phyloP scores from a whole-genome alignment of 495 filamentous ascomycete species.

The Parmelia sp. region DNA sequence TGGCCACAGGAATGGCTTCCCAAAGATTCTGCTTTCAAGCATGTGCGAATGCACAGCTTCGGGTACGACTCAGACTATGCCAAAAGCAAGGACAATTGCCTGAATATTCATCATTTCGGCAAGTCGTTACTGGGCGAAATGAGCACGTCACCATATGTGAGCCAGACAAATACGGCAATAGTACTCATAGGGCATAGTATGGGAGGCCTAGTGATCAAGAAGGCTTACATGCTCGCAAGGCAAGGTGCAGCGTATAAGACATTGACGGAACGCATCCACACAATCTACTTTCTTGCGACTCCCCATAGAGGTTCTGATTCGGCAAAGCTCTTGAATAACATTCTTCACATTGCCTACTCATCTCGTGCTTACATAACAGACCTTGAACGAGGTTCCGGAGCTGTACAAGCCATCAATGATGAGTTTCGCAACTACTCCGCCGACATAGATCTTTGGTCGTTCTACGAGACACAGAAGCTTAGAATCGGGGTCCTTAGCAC shows the following conservation, averaged over 20 bases:
- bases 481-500: conserved; percentile 19
- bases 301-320: conserved; percentile 45
- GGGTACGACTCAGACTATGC: conserved; percentile 35
- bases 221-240: conserved; percentile 30
- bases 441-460: conserved; percentile 30
- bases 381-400: conserved; percentile 24
- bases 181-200: conserved; percentile 47
- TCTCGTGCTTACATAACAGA: conserved; percentile 22
- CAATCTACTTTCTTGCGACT: conserved; percentile 47
- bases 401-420: conserved; percentile 31
- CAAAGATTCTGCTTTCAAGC: conserved; percentile 28
- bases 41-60: conserved; percentile 36
- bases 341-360: conserved; percentile 25
- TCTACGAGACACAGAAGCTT: conserved; percentile 35
- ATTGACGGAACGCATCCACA: conserved; percentile 34
- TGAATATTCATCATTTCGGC: conserved; percentile 42
- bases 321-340: conserved; percentile 36
- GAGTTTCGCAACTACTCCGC: conserved; percentile 25
- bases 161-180: conserved; percentile 25
- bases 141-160: conserved; percentile 14
- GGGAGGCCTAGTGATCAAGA: conserved; percentile 49
- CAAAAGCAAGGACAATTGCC: conserved; percentile 29
- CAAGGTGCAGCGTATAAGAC: conserved; percentile 25
- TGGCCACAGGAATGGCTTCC: conserved; percentile 41
- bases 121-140: conserved; percentile 38